Conservation (phyloP, 495 filamentous ascomycete species). For the Hypoxylon fragiforme region DNA sequence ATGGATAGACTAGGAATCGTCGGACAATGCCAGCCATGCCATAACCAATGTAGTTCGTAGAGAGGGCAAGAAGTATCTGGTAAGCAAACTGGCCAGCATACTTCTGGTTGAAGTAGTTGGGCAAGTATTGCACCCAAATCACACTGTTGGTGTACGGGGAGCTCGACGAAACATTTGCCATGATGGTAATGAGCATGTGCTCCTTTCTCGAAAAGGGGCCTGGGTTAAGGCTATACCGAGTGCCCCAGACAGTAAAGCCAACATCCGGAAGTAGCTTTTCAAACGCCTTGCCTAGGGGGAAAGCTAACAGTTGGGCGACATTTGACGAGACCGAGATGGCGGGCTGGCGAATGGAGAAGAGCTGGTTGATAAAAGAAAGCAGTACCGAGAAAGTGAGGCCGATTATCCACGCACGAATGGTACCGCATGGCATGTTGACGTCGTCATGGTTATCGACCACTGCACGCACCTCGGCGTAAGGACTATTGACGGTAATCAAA, state of each 20-base stretch:
- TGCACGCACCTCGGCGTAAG: conserved; percentile 55
- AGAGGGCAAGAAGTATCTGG: conserved; percentile 48
- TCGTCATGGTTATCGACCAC: conserved; percentile 55
- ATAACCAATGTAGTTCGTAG: conserved; percentile 57
- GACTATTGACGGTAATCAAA: conserved; percentile 48
- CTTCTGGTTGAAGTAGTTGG: conserved; percentile 45
- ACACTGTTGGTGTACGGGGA: conserved; percentile 47
- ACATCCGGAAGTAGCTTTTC: conserved; percentile 42
- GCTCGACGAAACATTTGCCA: conserved; percentile 44
- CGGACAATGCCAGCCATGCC: conserved; percentile 56
- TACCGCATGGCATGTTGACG: conserved; percentile 40
- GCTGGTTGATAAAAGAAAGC: conserved; percentile 48
- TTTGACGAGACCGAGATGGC: conserved; percentile 40
- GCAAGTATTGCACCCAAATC: conserved; percentile 50
- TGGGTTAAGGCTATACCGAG: conserved; percentile 48
- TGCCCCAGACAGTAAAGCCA: conserved; percentile 44
- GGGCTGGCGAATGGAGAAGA: conserved; percentile 47
- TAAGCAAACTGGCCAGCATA: conserved; percentile 44
- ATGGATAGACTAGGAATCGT: conserved; percentile 59
- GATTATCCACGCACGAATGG: conserved; percentile 47
- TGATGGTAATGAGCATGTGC: conserved; percentile 56
- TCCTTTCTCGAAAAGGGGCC: conserved; percentile 57
- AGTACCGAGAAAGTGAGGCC: conserved; percentile 42
- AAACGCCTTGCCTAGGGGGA: conserved; percentile 42
- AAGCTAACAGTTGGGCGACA: conserved; percentile 47